phyloP scores from a whole-genome alignment of 495 filamentous ascomycete genomes.

The Pseudomonodictys pantanalensis region DNA sequence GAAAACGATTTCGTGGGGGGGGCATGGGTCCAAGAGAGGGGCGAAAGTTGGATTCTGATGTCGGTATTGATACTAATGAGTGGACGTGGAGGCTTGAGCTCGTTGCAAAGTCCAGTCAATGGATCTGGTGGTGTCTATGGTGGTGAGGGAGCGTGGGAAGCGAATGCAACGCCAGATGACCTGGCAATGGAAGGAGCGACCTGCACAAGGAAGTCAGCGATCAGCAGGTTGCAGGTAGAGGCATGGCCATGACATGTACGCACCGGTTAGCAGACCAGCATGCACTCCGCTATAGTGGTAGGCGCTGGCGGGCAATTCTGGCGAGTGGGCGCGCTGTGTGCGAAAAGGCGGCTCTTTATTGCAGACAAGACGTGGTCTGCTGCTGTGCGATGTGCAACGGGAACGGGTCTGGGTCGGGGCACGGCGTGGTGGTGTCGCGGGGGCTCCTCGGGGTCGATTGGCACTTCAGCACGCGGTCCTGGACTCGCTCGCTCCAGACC shows the following conservation, averaged over 20 bases:
- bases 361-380: constrained; percentile 3
- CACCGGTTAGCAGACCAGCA: constrained; percentile 25
- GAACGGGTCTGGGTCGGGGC: no score
- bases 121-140: constrained; percentile 17
- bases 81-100: constrained; percentile 16
- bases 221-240: constrained; percentile 27
- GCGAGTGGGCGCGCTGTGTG: no score
- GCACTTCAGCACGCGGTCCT: neutral
- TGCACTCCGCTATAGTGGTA: no score
- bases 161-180: constrained; percentile 31
- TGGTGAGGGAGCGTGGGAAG: constrained; percentile 24
- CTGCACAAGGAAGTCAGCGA: constrained; percentile 12
- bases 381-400: constrained; percentile 17
- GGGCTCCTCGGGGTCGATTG: no score
- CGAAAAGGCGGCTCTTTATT: constrained; percentile 7
- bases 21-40: constrained; percentile 24
- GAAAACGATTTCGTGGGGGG: constrained; percentile 5
- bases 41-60: constrained; percentile 5
- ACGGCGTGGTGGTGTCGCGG: no score
- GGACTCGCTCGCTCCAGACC: constrained; percentile 13
- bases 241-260: neutral
- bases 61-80: constrained; percentile 24
- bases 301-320: neutral
- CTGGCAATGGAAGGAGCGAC: constrained; percentile 29
- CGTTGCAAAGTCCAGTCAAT: constrained; percentile 30